Conservation (phyloP, 805 yeast species). For the Blastobotrys terrestris region DNA sequence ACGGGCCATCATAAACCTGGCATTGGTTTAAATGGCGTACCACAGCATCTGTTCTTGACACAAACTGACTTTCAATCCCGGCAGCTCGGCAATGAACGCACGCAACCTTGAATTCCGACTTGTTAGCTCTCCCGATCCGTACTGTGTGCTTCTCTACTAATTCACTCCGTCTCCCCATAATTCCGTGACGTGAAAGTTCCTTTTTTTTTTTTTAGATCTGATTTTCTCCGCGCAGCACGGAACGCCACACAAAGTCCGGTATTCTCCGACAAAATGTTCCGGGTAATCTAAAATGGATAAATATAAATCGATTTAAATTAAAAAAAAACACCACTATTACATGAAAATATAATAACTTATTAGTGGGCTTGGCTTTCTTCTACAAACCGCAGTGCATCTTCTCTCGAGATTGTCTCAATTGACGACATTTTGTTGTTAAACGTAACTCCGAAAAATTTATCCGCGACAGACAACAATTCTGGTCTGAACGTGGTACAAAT, state of each 20-base stretch:
- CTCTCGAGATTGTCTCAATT: slow-evolving; percentile 60
- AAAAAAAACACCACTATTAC: no score
- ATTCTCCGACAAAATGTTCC: neutral
- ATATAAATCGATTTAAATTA: no score
- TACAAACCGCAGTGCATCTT: slow-evolving; percentile 77
- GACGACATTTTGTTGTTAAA: slow-evolving; percentile 77
- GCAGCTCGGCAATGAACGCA: slow-evolving; percentile 4
- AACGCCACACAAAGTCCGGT: neutral
- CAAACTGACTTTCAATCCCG: slow-evolving; percentile 4
- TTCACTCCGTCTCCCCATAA: slow-evolving; percentile 4
- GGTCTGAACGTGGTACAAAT: slow-evolving; percentile 95
- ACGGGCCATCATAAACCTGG: neutral
- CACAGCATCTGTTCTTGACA: slow-evolving; percentile 5
- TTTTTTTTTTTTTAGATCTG: neutral
- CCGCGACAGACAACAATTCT: slow-evolving; percentile 84
- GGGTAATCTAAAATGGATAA: no score
- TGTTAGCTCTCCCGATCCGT: slow-evolving; percentile 6
- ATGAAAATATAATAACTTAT: neutral
- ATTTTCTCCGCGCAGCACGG: neutral
- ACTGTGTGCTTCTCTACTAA: slow-evolving; percentile 5
- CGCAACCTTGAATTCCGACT: slow-evolving; percentile 6
- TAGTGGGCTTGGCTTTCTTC: slow-evolving; percentile 41
- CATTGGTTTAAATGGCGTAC: neutral
- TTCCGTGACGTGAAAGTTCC: neutral
- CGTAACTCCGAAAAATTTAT: slow-evolving; percentile 81